Conservation (phyloP, 352 stramenopile species). For the Globisporangium cederbergense region DNA sequence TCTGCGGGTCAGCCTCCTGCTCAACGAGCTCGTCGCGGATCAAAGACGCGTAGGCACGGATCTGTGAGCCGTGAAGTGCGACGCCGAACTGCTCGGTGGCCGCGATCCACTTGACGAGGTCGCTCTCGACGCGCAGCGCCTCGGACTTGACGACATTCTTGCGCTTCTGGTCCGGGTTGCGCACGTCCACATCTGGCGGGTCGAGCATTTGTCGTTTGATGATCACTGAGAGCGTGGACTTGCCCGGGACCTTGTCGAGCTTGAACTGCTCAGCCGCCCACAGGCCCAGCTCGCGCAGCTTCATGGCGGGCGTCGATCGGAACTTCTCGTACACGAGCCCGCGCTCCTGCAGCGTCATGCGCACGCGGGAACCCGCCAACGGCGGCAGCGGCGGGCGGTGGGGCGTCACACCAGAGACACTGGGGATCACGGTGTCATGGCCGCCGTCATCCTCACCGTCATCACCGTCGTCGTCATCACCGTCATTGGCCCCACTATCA, state of each 20-base stretch:
- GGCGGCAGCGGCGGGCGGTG: not conserved
- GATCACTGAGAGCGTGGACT: constrained; percentile 6
- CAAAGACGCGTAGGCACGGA: constrained; percentile 9
- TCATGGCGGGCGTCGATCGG: constrained; percentile 7
- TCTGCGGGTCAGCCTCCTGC: constrained; percentile 3
- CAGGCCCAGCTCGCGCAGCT: constrained; percentile 5
- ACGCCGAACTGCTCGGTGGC: not conserved
- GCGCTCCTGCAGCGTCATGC: constrained; percentile 10
- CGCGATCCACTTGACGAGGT: constrained; percentile 8
- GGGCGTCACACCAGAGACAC: not conserved
- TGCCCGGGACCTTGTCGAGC: not conserved
- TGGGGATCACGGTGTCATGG: not conserved
- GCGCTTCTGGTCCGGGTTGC: constrained; percentile 3
- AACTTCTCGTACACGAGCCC: constrained; percentile 6
- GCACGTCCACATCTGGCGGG: not conserved
- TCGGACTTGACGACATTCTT: constrained; percentile 9
- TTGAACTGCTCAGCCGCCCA: constrained; percentile 8
- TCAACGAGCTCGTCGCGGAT: constrained; percentile 7
- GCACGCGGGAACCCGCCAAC: not conserved
- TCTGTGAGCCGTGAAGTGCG: not conserved
- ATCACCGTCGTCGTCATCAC: not conserved
- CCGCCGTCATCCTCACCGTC: not conserved
- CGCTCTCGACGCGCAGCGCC: constrained; percentile 2
- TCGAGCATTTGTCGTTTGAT: constrained; percentile 1
- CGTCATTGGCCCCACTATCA: not conserved